Base-by-base conservation (phyloP, 768 basidiomycete genomes). In the Infundibulicybe gibba region DNA sequence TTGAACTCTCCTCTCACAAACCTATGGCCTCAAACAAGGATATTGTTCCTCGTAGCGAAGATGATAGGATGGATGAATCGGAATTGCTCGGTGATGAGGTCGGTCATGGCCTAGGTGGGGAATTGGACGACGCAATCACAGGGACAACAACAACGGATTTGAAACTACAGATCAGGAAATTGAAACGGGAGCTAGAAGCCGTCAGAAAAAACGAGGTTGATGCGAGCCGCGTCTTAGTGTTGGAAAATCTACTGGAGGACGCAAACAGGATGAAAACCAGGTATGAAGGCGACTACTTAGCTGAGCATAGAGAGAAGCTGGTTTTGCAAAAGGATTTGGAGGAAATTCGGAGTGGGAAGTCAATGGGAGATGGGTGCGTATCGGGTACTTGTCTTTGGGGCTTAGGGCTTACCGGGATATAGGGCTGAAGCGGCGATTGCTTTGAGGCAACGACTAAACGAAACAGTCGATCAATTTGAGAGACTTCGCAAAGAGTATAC, bases 121-220 rank as follows among this genome's bases (percentile, higher is more conserved):
- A 95, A 66, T 71, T 97, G n/a, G 90, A 93, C 49, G 83, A 93
- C 53, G 90, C 90, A 0, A 75, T 92, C 38, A 64, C 80, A 20
- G 90, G 90, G 19, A 88, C 83, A 40, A 92, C 87, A 10, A 94
- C 85, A 82, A 98, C 93, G 1, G 91, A 93, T 60, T 70, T 97
- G 51, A 97, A 94, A 61, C 72, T 97, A 21, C 86, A 90, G 59
- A 80, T 97, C 42, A 81, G 85, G 49, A 85, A 81, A 49, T 75
- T 97, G 21, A 72, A 89, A 61, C 71, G 92, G 19, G 92, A 97
- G 60, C 72, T 98, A 30, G 83, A 85, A 41, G 77, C 81, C 5
- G 76, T 86, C 30, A 75, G 75, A 63, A 83, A 81, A 63, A 85
- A 89, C 50, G 84, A 87, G 56, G 85, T 71, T 5, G 90, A 93